These are phyloP conservation scores for Clarireedia homoeocarpa DNA, from an alignment of 2,329 filamentous ascomycete species.

Conservation along the genomic window DNA sequence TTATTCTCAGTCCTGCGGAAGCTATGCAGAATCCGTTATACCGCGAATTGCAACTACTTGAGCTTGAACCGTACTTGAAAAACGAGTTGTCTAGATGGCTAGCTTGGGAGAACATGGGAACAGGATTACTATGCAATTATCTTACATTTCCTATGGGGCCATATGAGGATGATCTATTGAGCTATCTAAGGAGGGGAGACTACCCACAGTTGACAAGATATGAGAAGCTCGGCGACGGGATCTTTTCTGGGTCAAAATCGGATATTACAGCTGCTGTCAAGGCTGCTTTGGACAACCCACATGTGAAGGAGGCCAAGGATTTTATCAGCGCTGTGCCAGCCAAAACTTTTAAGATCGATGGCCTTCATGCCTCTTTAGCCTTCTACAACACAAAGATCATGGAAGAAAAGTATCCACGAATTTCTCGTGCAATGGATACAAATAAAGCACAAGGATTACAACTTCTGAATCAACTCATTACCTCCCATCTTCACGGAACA, in stretches of 20 bases:
- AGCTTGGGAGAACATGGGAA: constrained; percentile 87
- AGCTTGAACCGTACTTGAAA: constrained; percentile 55
- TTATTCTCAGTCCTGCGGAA: constrained; percentile 72
- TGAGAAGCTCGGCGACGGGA: constrained; percentile 59
- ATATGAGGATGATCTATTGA: constrained; percentile 63
- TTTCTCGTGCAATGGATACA: constrained; percentile 54
- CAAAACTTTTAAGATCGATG: constrained; percentile 58
- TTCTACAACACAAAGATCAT: constrained; percentile 64
- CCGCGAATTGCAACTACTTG: constrained; percentile 54
- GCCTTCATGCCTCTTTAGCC: constrained; percentile 59
- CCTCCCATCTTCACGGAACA: constrained; percentile 72
- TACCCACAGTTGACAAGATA: constrained; percentile 69
- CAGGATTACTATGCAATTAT: constrained; percentile 71
- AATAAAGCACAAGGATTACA: constrained; percentile 53
- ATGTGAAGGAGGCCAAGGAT: constrained; percentile 48
- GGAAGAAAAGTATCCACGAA: constrained; percentile 55
- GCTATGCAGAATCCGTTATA: constrained; percentile 79
- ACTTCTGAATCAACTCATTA: constrained; percentile 67
- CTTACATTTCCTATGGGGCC: constrained; percentile 78
- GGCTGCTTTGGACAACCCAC: constrained; percentile 47
- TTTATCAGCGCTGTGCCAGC: constrained; percentile 54
- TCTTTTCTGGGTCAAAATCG: constrained; percentile 64
- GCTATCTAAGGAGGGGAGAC: constrained; percentile 66
- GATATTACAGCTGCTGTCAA: constrained; percentile 57
- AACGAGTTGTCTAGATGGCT: constrained; percentile 76